These are phyloP conservation scores for Alternaria arborescens DNA, from an alignment of 2,329 filamentous ascomycete genomes.

Conservation along the genomic window DNA sequence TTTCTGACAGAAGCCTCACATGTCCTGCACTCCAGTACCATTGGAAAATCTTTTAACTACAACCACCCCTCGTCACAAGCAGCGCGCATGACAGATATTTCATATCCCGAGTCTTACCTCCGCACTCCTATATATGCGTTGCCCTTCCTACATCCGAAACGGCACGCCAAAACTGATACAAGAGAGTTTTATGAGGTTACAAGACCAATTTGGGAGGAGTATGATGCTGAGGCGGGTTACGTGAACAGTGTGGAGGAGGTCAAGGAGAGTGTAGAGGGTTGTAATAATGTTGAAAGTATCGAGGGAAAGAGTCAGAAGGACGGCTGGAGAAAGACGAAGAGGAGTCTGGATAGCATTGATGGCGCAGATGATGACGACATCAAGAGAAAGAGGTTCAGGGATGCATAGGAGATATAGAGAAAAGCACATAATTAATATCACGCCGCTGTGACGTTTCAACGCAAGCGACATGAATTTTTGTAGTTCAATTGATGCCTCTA, in stretches of 20 bases:
- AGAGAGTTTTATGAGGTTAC: constrained; percentile 15
- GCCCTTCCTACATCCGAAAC: constrained; percentile 27
- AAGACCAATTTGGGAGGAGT: constrained; percentile 22
- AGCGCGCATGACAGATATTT: constrained; percentile 6
- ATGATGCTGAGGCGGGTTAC: not conserved
- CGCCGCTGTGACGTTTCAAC: not conserved
- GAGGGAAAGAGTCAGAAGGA: not conserved
- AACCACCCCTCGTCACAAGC: not conserved
- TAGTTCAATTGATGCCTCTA: constrained; percentile 1
- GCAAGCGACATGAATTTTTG: not conserved
- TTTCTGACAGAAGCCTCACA: not conserved
- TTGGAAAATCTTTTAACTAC: too few relatives aligned
- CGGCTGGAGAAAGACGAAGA: not conserved
- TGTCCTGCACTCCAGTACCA: not conserved
- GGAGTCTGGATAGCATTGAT: not conserved
- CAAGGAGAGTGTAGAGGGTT: constrained; percentile 16
- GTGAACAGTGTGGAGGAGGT: constrained; percentile 13
- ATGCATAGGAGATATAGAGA: not conserved
- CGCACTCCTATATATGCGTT: constrained; percentile 20
- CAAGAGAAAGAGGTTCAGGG: not conserved
- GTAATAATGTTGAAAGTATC: not conserved
- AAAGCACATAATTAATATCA: not conserved
- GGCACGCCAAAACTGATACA: constrained; percentile 12
- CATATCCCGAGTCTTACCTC: constrained; percentile 20
- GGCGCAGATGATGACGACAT: not conserved